Base-by-base conservation (phyloP, 306 rosid species). In the Sindora glabra region DNA sequence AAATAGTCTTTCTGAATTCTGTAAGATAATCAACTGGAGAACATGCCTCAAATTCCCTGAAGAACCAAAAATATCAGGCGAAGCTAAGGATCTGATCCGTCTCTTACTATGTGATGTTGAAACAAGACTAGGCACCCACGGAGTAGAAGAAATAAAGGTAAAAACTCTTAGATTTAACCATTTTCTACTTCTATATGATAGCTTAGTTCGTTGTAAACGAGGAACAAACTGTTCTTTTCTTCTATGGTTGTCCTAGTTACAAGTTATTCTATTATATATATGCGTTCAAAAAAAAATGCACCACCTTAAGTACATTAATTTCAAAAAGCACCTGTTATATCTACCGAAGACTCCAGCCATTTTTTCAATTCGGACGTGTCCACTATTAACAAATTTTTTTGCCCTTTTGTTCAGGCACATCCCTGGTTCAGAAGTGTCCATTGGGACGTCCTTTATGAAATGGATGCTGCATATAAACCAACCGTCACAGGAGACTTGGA, bases 91-190 rank as follows among this genome's bases (percentile, higher is more conserved):
- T 79, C 74, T 94, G 77, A 89, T 94, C 60, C 74, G 87, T 74
- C 80, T 67, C 75, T 85, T 94, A 63, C 72, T 94, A 47, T 94
- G 99, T 74, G 92, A 89, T 67, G 99, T 94, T 52, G 99, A 89
- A 37, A 74, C 89, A 19, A 86, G 99, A 76, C 70, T 94, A 67
- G 99, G 99, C 56, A 86, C 97, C 27, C 72, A 71, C 66, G 97
- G 94, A 77, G 81, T 82, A 22, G 99, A 94, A 45, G 97, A 94
- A 86, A 78, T 94, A 64, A 94, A 94, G 94, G 99, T 89, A 80
- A 80, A 29, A 25, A 53, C 60, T 55, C 53, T 23, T 63, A 29
- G 64, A 36, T 60, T 66, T n/a, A 57, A 39, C 46, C 46, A 2
- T 3, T n/a, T n/a, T n/a, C n/a, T n/a, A n/a, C n/a, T 15, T 52